These are phyloP conservation scores for Phaeosphaeria sp. DNA, from an alignment of 2,329 filamentous ascomycete genomes.

Conservation along the genomic window DNA sequence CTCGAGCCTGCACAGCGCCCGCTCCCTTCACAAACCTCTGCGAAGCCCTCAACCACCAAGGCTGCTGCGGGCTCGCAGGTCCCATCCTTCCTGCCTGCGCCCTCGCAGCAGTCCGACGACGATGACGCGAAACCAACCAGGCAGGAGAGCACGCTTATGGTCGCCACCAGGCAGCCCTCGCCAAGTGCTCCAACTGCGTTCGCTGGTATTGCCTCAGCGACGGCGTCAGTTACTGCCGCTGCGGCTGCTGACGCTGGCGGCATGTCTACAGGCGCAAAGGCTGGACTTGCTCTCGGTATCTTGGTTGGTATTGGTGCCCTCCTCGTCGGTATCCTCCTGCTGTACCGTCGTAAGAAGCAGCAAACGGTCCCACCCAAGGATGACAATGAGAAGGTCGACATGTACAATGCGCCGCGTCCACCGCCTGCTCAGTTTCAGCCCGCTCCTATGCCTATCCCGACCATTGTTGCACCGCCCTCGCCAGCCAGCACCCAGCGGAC, in stretches of 20 bases:
- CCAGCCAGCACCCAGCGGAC: constrained; percentile 54
- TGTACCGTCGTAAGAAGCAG: constrained; percentile 76
- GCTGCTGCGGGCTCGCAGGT: constrained; percentile 26
- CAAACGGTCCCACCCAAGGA: constrained; percentile 52
- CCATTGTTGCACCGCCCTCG: constrained; percentile 14
- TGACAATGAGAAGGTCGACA: constrained; percentile 53
- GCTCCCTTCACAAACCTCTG: constrained; percentile 17
- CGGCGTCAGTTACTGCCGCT: constrained; percentile 34
- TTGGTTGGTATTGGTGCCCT: constrained; percentile 72
- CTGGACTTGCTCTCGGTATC: constrained; percentile 85
- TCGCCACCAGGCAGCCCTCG: constrained; percentile 38
- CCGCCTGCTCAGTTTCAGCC: constrained; percentile 31
- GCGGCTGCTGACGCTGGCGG: constrained; percentile 38
- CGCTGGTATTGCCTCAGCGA: constrained; percentile 26
- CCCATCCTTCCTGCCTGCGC: constrained; percentile 23
- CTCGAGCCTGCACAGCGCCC: constrained; percentile 27
- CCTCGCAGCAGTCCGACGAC: constrained; percentile 14
- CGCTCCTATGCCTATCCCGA: constrained; percentile 6
- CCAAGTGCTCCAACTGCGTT: constrained; percentile 19
- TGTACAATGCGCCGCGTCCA: constrained; percentile 36
- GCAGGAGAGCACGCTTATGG: constrained; percentile 27
- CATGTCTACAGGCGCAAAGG: constrained; percentile 65
- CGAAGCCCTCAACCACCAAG: constrained; percentile 17
- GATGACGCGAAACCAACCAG: constrained; percentile 22
- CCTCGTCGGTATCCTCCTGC: constrained; percentile 72